Evolutionary conservation across 306 rosid species (phyloP), one percentile per base, ranked within the genome.

Genomic region (Begonia masoniana): DNA sequence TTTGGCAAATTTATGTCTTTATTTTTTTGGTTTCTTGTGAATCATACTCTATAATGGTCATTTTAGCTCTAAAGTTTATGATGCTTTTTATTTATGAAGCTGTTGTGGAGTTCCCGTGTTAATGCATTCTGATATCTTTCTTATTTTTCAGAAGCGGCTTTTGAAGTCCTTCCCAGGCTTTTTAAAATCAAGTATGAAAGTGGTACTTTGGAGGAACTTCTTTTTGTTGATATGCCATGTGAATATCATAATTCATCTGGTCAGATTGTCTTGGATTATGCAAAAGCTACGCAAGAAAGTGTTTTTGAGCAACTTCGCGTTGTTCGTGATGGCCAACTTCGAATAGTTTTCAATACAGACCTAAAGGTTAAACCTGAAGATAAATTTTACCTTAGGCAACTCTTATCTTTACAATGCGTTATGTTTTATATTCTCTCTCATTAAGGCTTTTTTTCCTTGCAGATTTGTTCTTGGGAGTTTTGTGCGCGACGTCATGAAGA

Each of bases 401-500:
- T 36, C 42, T 7, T 13, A 16, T 56, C 53, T 19, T 56, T 39
- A 41, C 15, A 24, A 14, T 41, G 21, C 61, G 14, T 56, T 51
- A 50, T 53, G 64, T 55, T 55, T 63, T 24, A 51, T 58, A 57
- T 54, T 61, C 52, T 68, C 42, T 52, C 52, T n/a, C 12, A 14
- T 50, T 15, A 15, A 13, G 12, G 14, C 55, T 17, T 6, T 50
- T 52, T 17, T 17, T 66, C 35, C 51, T 63, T 62, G 58, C 77
- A 89, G 97, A 89, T 89, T 60, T 85, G 94, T 73, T 89, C 97
- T 31, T 89, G 97, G 97, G 97, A 89, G 62, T 89, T 89, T 69
- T 89, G 97, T 80, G 97, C 97, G 43, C 80, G 95, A 53, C 95
- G 94, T 56, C 97, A 89, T 59, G 97, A 89, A 74, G 97, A 89